phyloP scores from a whole-genome alignment of 148 eudicot species.

The Cornus kousa region DNA sequence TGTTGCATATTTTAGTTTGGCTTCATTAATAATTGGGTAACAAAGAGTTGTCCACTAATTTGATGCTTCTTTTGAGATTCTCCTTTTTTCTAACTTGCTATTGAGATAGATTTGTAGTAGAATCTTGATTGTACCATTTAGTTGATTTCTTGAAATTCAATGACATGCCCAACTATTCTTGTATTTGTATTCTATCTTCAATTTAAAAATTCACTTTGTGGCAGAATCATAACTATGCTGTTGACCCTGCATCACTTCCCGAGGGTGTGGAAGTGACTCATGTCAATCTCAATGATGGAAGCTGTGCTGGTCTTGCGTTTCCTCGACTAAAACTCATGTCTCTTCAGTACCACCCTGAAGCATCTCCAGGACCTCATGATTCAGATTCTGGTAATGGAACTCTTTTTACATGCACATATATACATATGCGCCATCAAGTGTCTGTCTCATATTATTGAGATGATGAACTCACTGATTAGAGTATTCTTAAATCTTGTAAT shows the following conservation, averaged over 20 bases:
- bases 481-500: too few relatives aligned
- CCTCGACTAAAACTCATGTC: conserved; percentile 74
- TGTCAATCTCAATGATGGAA: conserved; percentile 84
- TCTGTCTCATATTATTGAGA: too few relatives aligned
- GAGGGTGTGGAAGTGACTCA: conserved; percentile 90
- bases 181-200: background rate
- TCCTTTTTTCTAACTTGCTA: too few relatives aligned
- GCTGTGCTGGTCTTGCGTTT: conserved; percentile 92
- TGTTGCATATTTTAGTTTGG: too few relatives aligned
- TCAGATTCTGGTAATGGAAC: conserved; percentile 64
- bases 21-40: too few relatives aligned
- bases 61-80: too few relatives aligned
- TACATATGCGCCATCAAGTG: background rate
- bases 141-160: conserved; percentile 9
- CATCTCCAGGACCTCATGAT: conserved; percentile 97
- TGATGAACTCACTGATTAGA: too few relatives aligned
- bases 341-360: conserved; percentile 96
- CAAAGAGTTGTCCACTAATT: background rate
- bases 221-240: conserved; percentile 93
- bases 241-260: conserved; percentile 83
- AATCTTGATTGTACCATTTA: background rate
- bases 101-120: background rate
- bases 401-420: background rate
- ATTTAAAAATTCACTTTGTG: conserved; percentile 7
- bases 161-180: background rate